Conservation (phyloP, 192 early-diverging fungal genomes). For the Dimargaris cristalligena region DNA sequence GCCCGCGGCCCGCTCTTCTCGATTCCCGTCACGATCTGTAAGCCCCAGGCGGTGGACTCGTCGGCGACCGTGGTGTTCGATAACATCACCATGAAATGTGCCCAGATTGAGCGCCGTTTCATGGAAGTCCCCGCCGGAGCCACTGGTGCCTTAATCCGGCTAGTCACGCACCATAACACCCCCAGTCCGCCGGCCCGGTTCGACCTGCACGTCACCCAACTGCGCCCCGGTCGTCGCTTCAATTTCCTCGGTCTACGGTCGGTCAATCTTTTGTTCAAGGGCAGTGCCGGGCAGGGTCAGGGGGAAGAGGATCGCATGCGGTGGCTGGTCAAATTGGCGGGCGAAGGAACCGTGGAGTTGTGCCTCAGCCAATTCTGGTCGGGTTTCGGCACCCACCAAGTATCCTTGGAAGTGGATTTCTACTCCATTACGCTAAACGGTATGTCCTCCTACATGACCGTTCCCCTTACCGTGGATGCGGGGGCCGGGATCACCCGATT, state of each 20-base stretch:
- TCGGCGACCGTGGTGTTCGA: conserved; percentile 34
- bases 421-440: conserved; percentile 47
- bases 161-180: conserved; percentile 19
- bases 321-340: conserved; percentile 40
- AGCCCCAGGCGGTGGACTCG: conserved; percentile 37
- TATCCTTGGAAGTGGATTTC: conserved; percentile 61
- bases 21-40: conserved; percentile 78
- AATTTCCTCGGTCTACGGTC: conserved; percentile 39
- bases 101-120: conserved; percentile 63
- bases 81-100: conserved; percentile 47
- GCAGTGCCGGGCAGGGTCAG: conserved; percentile 40
- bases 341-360: conserved; percentile 61
- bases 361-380: conserved; percentile 85
- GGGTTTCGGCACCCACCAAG: conserved; percentile 42
- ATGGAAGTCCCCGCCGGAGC: conserved; percentile 67
- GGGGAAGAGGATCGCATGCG: conserved; percentile 34
- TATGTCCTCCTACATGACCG: conserved; percentile 22
- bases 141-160: conserved; percentile 43
- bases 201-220: conserved; percentile 53
- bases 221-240: conserved; percentile 50
- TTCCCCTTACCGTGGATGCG: conserved; percentile 22
- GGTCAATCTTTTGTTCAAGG: conserved; percentile 35
- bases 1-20: conserved; percentile 67
- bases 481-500: conserved; percentile 43
- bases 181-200: conserved; percentile 42